A percentile compares a stretch with the other conserved stretches of the same genome.
Conservation (phyloP, 2,329 filamentous ascomycete species). For the Pseudocercospora fuligena region DNA sequence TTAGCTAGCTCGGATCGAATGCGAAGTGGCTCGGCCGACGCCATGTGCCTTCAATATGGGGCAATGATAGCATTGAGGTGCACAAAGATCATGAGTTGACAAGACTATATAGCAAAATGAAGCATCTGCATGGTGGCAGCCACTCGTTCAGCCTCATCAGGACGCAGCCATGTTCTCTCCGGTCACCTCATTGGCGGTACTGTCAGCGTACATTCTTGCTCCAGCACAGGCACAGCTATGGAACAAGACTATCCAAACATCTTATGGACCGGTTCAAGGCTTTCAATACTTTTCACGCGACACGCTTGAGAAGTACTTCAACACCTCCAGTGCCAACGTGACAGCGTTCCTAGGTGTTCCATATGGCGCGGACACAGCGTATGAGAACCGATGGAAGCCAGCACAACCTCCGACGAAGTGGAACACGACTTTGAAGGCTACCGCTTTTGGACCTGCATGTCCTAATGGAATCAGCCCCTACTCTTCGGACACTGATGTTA, state of each 20-base stretch:
- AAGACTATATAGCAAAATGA: neutral
- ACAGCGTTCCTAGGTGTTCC: constrained; percentile 23
- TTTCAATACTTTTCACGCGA: constrained; percentile 14
- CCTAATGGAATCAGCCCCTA: constrained; percentile 1
- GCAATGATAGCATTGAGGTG: neutral
- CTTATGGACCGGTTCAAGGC: constrained; percentile 13
- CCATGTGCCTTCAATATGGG: neutral
- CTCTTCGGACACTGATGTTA: neutral
- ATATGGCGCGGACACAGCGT: constrained; percentile 21
- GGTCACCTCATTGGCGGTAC: neutral
- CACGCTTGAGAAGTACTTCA: constrained; percentile 17
- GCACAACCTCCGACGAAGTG: constrained; percentile 14
- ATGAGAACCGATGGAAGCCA: constrained; percentile 23
- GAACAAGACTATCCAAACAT: constrained; percentile 14
- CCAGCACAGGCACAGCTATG: constrained; percentile 15
- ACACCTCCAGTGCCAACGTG: constrained; percentile 16
- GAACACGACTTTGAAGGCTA: constrained; percentile 4
- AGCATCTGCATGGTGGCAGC: neutral
- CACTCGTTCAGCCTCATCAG: neutral
- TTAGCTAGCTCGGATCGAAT: neutral
- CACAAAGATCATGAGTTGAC: neutral
- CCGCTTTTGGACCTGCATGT: constrained; percentile 1
- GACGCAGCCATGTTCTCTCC: neutral
- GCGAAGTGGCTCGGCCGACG: neutral
- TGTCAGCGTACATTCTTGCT: constrained; percentile 2